A percentile compares a stretch with the other conserved stretches of the same genome.
Conservation (phyloP, 202 grass and related monocot species). For the Musa balbisiana region DNA sequence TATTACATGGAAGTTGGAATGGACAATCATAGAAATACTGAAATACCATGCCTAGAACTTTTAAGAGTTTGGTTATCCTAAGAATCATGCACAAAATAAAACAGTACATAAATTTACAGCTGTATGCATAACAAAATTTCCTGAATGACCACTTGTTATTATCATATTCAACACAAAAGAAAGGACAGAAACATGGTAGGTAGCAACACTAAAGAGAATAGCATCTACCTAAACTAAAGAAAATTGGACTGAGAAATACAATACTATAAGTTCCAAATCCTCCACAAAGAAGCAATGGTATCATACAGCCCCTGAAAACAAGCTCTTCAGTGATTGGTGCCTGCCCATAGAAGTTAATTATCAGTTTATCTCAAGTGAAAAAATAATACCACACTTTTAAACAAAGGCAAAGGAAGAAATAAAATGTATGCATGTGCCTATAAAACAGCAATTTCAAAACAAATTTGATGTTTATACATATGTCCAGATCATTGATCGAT, state of each 20-base stretch:
- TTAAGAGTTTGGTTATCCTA: neutral
- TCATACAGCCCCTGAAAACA: conserved; percentile 91
- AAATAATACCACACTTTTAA: conserved; percentile 16
- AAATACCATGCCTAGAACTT: conserved; percentile 16
- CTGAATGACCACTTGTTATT: neutral
- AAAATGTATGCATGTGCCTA: too few species aligned
- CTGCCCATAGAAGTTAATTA: conserved; percentile 38
- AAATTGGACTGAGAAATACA: conserved; percentile 76
- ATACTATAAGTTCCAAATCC: conserved; percentile 63
- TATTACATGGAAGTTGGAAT: neutral
- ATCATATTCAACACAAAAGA: neutral
- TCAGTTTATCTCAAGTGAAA: conserved; percentile 1
- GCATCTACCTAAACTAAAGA: conserved; percentile 86
- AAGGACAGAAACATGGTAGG: too few species aligned
- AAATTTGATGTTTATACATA: too few species aligned
- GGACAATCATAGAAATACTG: neutral
- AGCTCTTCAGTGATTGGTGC: conserved; percentile 87
- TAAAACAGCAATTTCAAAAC: too few species aligned
- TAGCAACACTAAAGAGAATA: neutral
- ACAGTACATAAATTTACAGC: neutral
- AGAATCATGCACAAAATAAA: neutral
- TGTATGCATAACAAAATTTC: neutral
- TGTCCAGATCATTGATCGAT: too few species aligned
- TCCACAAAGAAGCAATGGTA: conserved; percentile 89
- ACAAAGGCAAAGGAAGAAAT: neutral